phyloP scores from a whole-genome alignment of 2,329 filamentous ascomycete species.

The Nothomitra cinnamomea region DNA sequence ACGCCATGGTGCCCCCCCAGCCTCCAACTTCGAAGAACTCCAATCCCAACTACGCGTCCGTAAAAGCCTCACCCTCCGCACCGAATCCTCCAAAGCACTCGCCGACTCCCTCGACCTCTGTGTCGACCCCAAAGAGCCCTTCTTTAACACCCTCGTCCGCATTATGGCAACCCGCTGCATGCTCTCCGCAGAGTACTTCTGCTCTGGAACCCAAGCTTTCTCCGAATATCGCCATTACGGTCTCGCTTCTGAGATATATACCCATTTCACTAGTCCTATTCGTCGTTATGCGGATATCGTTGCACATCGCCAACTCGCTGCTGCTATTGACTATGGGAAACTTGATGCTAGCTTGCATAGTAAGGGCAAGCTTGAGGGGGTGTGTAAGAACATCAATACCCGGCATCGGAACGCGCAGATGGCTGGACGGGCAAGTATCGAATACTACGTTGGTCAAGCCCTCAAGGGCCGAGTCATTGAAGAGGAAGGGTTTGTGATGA shows the following conservation, averaged over 20 bases:
- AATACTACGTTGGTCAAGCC: conserved; percentile 95
- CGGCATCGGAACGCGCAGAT: conserved; percentile 94
- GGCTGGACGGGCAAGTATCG: conserved; percentile 82
- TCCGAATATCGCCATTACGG: conserved; percentile 96
- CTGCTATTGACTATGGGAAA: conserved; percentile 82
- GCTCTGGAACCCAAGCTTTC: conserved; percentile 73
- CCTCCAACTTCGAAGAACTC: conserved; percentile 92
- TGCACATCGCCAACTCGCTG: conserved; percentile 84
- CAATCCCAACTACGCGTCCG: conserved; percentile 80
- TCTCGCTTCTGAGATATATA: conserved; percentile 91
- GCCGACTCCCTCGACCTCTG: conserved; percentile 83
- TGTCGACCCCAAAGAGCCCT: conserved; percentile 63
- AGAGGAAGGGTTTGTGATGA: conserved; percentile 79
- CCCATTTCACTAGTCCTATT: conserved; percentile 95
- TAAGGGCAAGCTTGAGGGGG: conserved; percentile 70
- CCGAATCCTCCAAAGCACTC: conserved; percentile 80
- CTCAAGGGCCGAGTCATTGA: conserved; percentile 49
- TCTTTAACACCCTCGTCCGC: conserved; percentile 96
- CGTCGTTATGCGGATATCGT: conserved; percentile 94
- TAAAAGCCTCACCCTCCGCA: conserved; percentile 59
- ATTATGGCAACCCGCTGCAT: conserved; percentile 98
- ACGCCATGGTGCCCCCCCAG: conserved; percentile 79
- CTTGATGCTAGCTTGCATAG: conserved; percentile 69
- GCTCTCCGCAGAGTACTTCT: conserved; percentile 98
- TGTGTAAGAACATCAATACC: conserved; percentile 97